These are phyloP conservation scores for Friedmanniomyces simplex DNA, from an alignment of 495 filamentous ascomycete genomes.

Conservation along the genomic window DNA sequence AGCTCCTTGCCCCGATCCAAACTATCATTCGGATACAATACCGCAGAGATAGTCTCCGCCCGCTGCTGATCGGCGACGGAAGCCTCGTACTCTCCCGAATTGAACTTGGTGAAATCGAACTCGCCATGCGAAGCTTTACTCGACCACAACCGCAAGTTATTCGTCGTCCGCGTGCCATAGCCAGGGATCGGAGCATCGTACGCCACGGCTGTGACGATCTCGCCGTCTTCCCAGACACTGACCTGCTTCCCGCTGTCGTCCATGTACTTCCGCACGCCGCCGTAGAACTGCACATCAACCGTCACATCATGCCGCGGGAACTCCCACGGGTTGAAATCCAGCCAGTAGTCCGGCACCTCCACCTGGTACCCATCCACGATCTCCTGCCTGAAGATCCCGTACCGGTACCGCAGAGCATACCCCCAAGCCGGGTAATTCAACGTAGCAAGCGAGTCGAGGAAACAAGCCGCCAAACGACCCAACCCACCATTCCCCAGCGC, in stretches of 20 bases:
- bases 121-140: conserved; percentile 94
- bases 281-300: conserved; percentile 95
- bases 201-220: conserved; percentile 83
- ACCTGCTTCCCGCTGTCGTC: conserved; percentile 66
- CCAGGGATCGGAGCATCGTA: conserved; percentile 95
- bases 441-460: conserved; percentile 89
- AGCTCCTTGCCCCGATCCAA: conserved; percentile 94
- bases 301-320: conserved; percentile 91
- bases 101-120: conserved; percentile 99
- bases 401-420: conserved; percentile 87
- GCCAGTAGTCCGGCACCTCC: conserved; percentile 96
- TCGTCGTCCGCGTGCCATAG: conserved; percentile 78
- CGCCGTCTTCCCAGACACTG: conserved; percentile 78
- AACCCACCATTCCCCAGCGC: conserved; percentile 93
- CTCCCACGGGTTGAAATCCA: conserved; percentile 99
- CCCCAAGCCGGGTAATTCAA: conserved; percentile 96
- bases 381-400: conserved; percentile 99
- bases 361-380: conserved; percentile 96
- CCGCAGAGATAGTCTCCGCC: conserved; percentile 95
- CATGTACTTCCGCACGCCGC: conserved; percentile 59
- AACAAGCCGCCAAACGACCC: conserved; percentile 88
- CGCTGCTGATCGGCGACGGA: conserved; percentile 92
- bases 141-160: conserved; percentile 93
- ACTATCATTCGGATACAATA: conserved; percentile 96
- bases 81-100: conserved; percentile 93